Evolutionary conservation across 2,329 filamentous ascomycete genomes (phyloP).

Genomic region (Pseudogymnoascus sp.): DNA sequence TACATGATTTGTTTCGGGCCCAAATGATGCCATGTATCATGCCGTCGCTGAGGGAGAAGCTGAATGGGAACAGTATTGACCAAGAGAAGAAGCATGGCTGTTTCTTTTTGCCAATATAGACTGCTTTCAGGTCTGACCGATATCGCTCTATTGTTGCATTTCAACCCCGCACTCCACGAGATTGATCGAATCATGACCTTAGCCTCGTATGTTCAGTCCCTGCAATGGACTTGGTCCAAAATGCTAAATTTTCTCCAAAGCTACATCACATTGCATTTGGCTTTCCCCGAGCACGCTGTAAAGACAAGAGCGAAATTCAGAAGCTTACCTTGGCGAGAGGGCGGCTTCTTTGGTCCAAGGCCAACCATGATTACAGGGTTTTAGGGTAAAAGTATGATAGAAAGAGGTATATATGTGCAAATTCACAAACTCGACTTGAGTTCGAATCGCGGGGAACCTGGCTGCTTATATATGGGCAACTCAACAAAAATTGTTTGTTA

Average conservation of each 20-base stretch:
- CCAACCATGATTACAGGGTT: slow-evolving; percentile 47
- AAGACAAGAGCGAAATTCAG: slow-evolving; percentile 3
- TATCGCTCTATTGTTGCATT: not conserved
- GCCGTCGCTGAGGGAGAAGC: not conserved
- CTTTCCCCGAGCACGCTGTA: not conserved
- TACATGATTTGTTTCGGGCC: not conserved
- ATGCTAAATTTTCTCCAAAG: not conserved
- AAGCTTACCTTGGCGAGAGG: slow-evolving; percentile 62
- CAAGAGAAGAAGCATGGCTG: not conserved
- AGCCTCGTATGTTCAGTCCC: not conserved
- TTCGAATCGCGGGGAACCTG: not conserved
- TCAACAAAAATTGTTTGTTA: slow-evolving; percentile 6
- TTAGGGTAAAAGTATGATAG: slow-evolving; percentile 3
- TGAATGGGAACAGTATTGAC: not conserved
- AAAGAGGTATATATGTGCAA: not conserved
- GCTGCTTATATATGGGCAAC: slow-evolving; percentile 1
- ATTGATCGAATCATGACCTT: not conserved
- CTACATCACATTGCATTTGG: not conserved
- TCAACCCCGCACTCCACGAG: not conserved
- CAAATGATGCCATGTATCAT: not conserved
- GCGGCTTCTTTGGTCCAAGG: slow-evolving; percentile 54
- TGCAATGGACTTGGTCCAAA: not conserved
- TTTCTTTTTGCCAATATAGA: not conserved
- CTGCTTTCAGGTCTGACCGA: not conserved
- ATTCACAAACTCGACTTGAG: slow-evolving; percentile 2